Evolutionary conservation across 73 alveolate genomes (phyloP), one percentile per base, ranked within the genome.

Genomic region (Breviolum minutum): DNA sequence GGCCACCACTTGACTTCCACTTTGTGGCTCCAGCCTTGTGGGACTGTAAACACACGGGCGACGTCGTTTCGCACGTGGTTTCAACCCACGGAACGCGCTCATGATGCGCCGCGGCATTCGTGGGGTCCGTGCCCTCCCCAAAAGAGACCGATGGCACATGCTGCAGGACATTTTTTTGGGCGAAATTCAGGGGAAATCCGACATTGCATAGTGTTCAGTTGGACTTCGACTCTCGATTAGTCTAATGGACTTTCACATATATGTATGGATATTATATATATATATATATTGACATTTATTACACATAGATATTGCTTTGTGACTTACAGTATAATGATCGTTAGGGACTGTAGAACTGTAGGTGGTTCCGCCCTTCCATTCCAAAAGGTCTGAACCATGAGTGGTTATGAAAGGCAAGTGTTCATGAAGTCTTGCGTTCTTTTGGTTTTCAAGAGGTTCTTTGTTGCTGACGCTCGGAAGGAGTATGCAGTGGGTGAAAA

Each of bases 401-500:
- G 54, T 40, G 54, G 26, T 20, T 20, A 69, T 69, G 20, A 17
- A 24, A 69, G 20, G 2, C 27, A 24, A 69, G 80, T 69, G 80
- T 69, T 24, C 20, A 24, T 69, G 80, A 1, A 20, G 26, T 69
- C 27, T 17, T 24, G 54, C 54, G 54, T 40, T 40, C 54, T 40
- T 40, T 40, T 40, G 54, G 54, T 40, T 40, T 40, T 40, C 0
- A 40, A 40, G 54, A 40, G 54, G 54, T n/a, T n/a, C n/a, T n/a
- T n/a, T 9, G 11, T 73, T 17, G 83, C 16, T 11, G 83, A 26
- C 11, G 48, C 63, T 87, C 69, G 68, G 40, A 5, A 87, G 96
- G 96, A 90, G 97, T 92, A 92, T 54, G 98, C 98, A n/a, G 98
- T 92, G 79, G 98, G 98, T 14, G 98, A 92, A 90, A 92, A 48